Evolutionary conservation across 1,284 basidiomycete genomes (phyloP).

Genomic region (Phaffia rhodozyma): DNA sequence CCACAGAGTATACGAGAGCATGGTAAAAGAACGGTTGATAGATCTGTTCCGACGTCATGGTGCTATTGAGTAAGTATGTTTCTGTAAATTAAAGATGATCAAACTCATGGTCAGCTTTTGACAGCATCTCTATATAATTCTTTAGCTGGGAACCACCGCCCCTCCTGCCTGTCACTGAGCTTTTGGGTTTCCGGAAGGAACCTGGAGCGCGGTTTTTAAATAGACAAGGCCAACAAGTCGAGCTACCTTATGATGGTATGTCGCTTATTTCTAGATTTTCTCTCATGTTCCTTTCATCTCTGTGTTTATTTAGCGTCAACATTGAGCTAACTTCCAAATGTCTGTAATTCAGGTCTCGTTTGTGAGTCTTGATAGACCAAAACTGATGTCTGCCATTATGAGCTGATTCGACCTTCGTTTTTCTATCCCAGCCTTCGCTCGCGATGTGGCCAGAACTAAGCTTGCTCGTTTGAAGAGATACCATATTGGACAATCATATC

Average conservation of each 20-base stretch:
- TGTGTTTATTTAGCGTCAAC: too few species aligned
- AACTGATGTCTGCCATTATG: background rate
- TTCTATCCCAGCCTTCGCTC: conserved; percentile 67
- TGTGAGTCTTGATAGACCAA: background rate
- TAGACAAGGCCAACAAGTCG: conserved; percentile 64
- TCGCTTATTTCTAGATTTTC: background rate
- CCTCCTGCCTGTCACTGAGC: conserved; percentile 53
- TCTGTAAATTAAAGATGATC: background rate
- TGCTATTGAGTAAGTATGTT: conserved; percentile 55
- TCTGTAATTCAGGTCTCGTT: background rate
- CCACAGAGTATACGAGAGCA: conserved; percentile 52
- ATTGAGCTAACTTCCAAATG: background rate
- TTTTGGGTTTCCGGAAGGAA: conserved; percentile 49
- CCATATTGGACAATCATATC: conserved; percentile 61
- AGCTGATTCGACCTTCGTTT: conserved; percentile 56
- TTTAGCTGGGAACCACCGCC: conserved; percentile 51
- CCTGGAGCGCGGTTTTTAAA: conserved; percentile 63
- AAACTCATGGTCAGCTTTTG: background rate
- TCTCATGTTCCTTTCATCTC: background rate
- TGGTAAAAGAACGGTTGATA: conserved; percentile 62
- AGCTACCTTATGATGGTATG: conserved; percentile 53
- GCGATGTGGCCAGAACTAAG: conserved; percentile 62
- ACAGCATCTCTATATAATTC: background rate
- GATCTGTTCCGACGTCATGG: conserved; percentile 77
- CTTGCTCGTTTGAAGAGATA: conserved; percentile 78